Percentiles rank a stretch among this genome's conserved stretches.
phyloP scores from a whole-genome alignment of 139 green algal genomes.

The Spirogloea muscicola region DNA sequence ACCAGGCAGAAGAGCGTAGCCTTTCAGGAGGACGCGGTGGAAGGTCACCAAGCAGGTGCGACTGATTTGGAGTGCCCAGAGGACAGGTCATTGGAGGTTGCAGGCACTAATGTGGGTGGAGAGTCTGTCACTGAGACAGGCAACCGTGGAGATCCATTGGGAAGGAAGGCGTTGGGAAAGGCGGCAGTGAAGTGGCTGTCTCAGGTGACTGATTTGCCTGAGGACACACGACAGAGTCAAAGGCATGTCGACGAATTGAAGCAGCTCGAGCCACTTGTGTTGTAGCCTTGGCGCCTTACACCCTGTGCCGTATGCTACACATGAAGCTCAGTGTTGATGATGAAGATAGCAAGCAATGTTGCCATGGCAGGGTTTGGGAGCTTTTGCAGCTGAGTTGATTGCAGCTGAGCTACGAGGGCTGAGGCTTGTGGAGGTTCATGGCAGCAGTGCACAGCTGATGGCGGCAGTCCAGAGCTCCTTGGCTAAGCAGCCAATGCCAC shows the following conservation, averaged over 20 bases:
- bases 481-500: slow-evolving; percentile 12
- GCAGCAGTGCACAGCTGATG: too few species aligned
- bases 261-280: not conserved
- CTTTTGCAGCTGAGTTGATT: not conserved
- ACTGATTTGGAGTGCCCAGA: too few species aligned
- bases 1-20: too few species aligned
- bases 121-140: too few species aligned
- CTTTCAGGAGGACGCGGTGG: too few species aligned
- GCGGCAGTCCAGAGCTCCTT: not conserved
- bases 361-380: not conserved
- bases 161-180: slow-evolving; percentile 13
- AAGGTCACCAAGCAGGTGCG: too few species aligned
- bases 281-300: not conserved
- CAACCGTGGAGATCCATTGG: slow-evolving; percentile 8
- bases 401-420: not conserved
- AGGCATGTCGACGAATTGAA: not conserved
- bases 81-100: too few species aligned
- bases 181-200: slow-evolving; percentile 20
- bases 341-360: not conserved
- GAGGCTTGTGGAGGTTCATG: too few species aligned
- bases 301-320: not conserved
- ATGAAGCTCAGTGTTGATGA: not conserved
- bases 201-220: not conserved
- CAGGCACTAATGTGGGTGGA: too few species aligned
- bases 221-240: slow-evolving; percentile 6